phyloP scores from a whole-genome alignment of 169 alveolate species.

The Plasmodium malariae region DNA sequence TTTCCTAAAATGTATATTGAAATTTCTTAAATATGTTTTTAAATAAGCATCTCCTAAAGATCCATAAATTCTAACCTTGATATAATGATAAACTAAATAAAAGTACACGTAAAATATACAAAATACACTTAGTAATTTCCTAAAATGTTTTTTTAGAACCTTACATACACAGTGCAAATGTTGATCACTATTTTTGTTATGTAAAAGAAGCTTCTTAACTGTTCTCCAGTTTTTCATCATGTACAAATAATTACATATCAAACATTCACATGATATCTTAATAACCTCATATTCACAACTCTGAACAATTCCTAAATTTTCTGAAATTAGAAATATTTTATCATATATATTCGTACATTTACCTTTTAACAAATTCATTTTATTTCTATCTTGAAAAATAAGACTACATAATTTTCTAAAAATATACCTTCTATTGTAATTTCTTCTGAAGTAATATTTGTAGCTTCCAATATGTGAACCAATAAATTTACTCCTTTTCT shows the following conservation, averaged over 20 bases:
- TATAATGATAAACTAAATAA: not conserved
- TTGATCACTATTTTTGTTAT: not conserved
- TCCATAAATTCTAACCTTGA: not conserved
- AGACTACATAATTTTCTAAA: not conserved
- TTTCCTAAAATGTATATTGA: not conserved
- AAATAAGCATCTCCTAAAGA: not conserved
- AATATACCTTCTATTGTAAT: not conserved
- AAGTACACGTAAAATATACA: not conserved
- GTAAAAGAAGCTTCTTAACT: not conserved
- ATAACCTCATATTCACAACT: not conserved
- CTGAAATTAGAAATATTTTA: not conserved
- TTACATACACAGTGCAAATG: not conserved
- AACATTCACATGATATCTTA: not conserved
- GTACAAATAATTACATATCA: not conserved
- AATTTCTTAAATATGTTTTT: not conserved
- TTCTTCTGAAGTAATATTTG: not conserved
- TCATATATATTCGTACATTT: constrained; percentile 13
- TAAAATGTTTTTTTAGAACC: not conserved
- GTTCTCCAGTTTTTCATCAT: not conserved
- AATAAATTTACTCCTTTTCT: not conserved
- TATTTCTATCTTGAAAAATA: not conserved
- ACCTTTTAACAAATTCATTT: not conserved
- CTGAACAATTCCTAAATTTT: constrained; percentile 24
- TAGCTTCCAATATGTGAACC: not conserved
- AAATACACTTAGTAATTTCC: not conserved